A percentile compares a stretch with the other conserved stretches of the same genome.
Conservation (phyloP, 257 asterid species). For the Cinchona pubescens region DNA sequence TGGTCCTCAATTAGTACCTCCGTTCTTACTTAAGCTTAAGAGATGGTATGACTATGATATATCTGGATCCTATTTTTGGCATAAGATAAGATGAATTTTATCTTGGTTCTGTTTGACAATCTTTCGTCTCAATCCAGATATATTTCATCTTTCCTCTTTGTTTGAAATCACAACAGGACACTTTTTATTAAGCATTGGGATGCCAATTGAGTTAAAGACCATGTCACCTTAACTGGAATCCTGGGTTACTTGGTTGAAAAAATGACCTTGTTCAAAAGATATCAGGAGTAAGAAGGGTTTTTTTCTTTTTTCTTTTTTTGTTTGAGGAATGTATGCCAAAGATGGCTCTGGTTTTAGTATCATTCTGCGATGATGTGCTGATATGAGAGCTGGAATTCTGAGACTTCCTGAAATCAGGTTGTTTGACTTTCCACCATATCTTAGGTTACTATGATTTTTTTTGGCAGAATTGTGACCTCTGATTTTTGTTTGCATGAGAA, state of each 20-base stretch:
- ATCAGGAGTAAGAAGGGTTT: background rate
- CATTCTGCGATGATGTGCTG: background rate
- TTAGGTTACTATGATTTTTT: background rate
- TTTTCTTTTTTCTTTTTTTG: too few species aligned
- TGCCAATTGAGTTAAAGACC: background rate
- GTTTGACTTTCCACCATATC: background rate
- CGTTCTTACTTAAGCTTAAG: background rate
- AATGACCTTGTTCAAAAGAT: background rate
- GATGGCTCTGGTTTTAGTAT: background rate
- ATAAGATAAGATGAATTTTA: background rate
- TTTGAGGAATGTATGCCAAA: background rate
- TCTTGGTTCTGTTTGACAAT: background rate
- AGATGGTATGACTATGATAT: background rate
- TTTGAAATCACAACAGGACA: background rate
- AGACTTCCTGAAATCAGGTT: background rate
- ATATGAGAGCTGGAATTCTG: background rate
- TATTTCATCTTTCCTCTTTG: background rate
- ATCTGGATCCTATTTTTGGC: background rate
- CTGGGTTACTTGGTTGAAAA: too few species aligned
- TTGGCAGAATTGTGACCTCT: background rate
- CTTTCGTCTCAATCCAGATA: background rate
- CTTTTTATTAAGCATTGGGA: background rate
- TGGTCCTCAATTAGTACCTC: background rate
- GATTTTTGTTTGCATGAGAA: background rate
- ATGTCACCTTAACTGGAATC: too few species aligned